phyloP scores from a whole-genome alignment of 768 basidiomycete genomes.

The Strobilomyces confusus region DNA sequence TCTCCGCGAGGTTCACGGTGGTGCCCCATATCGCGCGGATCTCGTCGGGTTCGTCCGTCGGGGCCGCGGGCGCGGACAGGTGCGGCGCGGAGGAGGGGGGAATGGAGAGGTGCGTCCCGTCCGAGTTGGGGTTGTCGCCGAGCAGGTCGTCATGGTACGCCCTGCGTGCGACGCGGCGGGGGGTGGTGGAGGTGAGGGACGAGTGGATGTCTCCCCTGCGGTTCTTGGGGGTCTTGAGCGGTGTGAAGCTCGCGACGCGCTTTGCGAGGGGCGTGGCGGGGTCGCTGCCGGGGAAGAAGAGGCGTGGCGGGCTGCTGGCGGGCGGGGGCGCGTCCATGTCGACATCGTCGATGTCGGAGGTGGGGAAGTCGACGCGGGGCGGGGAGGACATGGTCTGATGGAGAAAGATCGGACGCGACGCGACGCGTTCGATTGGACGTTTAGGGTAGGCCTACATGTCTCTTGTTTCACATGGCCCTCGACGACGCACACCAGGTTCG shows the following conservation, averaged over 20 bases:
- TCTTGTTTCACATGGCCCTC: conserved; percentile 1
- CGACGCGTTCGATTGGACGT: conserved; percentile 47
- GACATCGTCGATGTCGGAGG: conserved; percentile 53
- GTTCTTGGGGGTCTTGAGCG: conserved; percentile 44
- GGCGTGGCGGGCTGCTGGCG: conserved; percentile 15
- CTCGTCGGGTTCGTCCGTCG: conserved; percentile 74
- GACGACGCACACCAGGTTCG: conserved; percentile 28
- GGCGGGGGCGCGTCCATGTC: conserved; percentile 43
- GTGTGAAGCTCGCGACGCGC: conserved; percentile 23
- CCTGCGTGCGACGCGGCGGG: conserved; percentile 17
- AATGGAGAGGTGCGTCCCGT: conserved; percentile 53
- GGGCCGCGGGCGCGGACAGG: conserved; percentile 58
- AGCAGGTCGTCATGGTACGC: conserved; percentile 21
- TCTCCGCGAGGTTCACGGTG: conserved; percentile 85
- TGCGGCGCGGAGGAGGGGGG: conserved; percentile 52
- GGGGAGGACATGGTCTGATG: conserved; percentile 55
- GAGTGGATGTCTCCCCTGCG: conserved; percentile 28
- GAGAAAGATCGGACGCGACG: conserved; percentile 39
- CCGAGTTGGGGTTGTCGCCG: conserved; percentile 47
- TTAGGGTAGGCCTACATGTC: conserved; percentile 42
- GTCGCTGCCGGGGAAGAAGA: conserved; percentile 31
- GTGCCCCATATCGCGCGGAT: conserved; percentile 97
- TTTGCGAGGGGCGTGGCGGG: conserved; percentile 47
- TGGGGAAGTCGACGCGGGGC: conserved; percentile 59
- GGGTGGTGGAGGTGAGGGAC: conserved; percentile 33